These are phyloP conservation scores for Xylaria arbuscula DNA, from an alignment of 2,329 filamentous ascomycete species.

Conservation along the genomic window DNA sequence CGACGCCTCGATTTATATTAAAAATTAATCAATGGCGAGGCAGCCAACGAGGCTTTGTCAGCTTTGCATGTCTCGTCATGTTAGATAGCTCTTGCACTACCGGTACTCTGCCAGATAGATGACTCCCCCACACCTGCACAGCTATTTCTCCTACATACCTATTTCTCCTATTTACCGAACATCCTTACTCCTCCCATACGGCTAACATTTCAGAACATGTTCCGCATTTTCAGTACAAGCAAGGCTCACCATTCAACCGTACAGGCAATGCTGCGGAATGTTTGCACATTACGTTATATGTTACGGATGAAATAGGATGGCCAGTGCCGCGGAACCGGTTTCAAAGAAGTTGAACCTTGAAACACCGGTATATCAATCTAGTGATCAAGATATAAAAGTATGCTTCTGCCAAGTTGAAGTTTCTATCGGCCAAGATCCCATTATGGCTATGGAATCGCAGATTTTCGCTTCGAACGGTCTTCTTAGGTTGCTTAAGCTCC, in stretches of 20 bases:
- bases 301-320: neutral
- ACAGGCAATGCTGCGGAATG: neutral
- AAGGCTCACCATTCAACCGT: neutral
- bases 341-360: neutral
- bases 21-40: conserved; percentile 21
- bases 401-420: neutral
- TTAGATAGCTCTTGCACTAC: conserved; percentile 14
- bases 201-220: neutral
- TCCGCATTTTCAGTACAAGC: neutral
- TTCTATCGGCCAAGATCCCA: neutral
- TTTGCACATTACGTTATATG: too few relatives aligned
- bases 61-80: conserved; percentile 14
- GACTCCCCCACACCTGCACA: conserved; percentile 7
- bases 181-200: conserved; percentile 5
- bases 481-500: neutral
- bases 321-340: too few relatives aligned
- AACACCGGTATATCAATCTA: neutral
- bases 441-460: neutral
- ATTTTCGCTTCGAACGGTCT: too few relatives aligned
- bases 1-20: conserved; percentile 36
- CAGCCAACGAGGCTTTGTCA: conserved; percentile 28
- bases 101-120: neutral
- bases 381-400: neutral
- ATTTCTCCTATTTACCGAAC: conserved; percentile 7
- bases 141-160: neutral